Percentiles rank a stretch among this genome's conserved stretches.
Evolutionary conservation across 2,329 filamentous ascomycete species (phyloP).

Genomic region (Sporothrix luriei): DNA sequence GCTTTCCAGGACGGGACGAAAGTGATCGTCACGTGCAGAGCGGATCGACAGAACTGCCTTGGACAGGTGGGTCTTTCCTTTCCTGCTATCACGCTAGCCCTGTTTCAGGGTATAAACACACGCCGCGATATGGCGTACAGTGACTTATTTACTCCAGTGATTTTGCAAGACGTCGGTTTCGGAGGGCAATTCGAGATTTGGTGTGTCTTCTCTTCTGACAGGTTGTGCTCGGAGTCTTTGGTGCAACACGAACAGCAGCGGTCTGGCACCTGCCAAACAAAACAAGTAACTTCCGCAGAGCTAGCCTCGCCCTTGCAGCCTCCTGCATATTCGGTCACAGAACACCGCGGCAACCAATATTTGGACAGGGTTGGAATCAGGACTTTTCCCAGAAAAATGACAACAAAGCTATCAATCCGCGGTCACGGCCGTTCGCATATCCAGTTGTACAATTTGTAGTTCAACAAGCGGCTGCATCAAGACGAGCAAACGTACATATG

Average conservation of each 20-base stretch:
- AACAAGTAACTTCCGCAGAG: background rate
- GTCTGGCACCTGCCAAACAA: slow-evolving; percentile 26
- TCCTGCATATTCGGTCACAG: slow-evolving; percentile 11
- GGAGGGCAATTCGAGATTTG: too few relatives aligned
- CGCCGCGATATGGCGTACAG: background rate
- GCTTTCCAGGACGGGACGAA: slow-evolving; percentile 18
- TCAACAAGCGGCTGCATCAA: background rate
- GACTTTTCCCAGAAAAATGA: background rate
- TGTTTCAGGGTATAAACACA: slow-evolving; percentile 29
- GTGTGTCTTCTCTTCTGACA: too few relatives aligned
- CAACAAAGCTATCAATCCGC: background rate
- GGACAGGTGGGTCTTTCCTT: slow-evolving; percentile 21
- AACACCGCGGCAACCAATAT: slow-evolving; percentile 21
- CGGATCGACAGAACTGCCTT: slow-evolving; percentile 2
- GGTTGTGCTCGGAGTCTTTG: background rate
- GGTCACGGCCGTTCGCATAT: slow-evolving; percentile 17
- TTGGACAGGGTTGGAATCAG: slow-evolving; percentile 7
- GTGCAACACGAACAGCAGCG: slow-evolving; percentile 15
- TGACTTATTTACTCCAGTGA: too few relatives aligned
- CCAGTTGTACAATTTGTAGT: slow-evolving; percentile 10
- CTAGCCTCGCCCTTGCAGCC: slow-evolving; percentile 17
- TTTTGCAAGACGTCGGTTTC: too few relatives aligned
- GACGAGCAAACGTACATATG: background rate
- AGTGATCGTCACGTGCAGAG: slow-evolving; percentile 12
- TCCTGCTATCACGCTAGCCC: slow-evolving; percentile 4